phyloP scores from a whole-genome alignment of 768 basidiomycete species.

The Cyathus striatus region DNA sequence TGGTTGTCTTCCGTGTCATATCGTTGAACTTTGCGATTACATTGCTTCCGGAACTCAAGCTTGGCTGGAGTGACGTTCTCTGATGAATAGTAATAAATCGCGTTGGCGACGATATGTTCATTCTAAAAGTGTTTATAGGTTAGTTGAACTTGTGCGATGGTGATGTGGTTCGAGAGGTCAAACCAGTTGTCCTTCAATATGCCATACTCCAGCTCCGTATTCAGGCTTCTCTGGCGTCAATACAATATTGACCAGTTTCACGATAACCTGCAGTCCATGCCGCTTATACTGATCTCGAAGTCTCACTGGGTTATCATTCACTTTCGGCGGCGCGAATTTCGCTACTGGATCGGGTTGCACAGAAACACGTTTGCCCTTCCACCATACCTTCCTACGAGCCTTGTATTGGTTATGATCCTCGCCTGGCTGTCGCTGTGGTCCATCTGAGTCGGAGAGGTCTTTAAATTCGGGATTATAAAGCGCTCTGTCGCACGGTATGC shows the following conservation, averaged over 20 bases:
- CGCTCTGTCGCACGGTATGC: neutral
- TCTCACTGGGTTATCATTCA: neutral
- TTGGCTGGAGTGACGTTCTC: constrained; percentile 22
- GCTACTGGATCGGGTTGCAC: constrained; percentile 15
- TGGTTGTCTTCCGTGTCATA: constrained; percentile 11
- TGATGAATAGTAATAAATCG: constrained; percentile 17
- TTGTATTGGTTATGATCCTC: constrained; percentile 12
- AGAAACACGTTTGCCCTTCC: constrained; percentile 4
- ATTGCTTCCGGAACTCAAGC: constrained; percentile 23
- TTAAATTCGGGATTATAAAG: constrained; percentile 14
- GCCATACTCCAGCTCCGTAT: constrained; percentile 32
- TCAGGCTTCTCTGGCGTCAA: constrained; percentile 29
- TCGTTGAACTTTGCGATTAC: constrained; percentile 2
- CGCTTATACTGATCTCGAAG: constrained; percentile 6
- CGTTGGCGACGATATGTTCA: constrained; percentile 17
- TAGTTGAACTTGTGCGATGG: neutral
- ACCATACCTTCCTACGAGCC: constrained; percentile 12
- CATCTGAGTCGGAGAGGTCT: constrained; percentile 7
- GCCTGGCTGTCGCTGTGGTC: constrained; percentile 9
- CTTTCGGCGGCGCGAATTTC: neutral
- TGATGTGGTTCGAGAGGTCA: neutral
- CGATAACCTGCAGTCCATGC: constrained; percentile 20
- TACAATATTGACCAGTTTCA: constrained; percentile 24
- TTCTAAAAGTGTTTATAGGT: constrained; percentile 7
- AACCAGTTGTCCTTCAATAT: constrained; percentile 26